phyloP scores from a whole-genome alignment of 306 rosid genomes.

The Citrullus amarus region DNA sequence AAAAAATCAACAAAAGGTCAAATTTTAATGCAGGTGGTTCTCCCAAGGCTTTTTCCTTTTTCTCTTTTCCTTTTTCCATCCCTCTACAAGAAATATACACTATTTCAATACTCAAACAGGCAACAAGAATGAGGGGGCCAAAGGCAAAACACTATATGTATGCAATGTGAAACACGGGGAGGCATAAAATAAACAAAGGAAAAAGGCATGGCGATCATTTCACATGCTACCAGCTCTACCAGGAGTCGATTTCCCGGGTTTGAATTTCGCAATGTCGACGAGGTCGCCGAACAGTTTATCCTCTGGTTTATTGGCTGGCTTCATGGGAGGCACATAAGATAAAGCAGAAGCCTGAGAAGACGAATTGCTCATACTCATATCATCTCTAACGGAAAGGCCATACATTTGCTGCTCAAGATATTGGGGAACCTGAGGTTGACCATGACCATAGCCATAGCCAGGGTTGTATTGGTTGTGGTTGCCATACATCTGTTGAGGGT shows the following conservation, averaged over 20 bases:
- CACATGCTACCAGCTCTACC: slow-evolving; percentile 15
- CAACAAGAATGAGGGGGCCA: slow-evolving; percentile 26
- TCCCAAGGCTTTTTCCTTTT: slow-evolving; percentile 13
- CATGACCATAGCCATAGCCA: slow-evolving; percentile 50
- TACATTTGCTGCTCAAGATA: slow-evolving; percentile 74
- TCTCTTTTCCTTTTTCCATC: slow-evolving; percentile 13
- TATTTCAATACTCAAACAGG: slow-evolving; percentile 38
- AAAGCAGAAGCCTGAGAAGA: slow-evolving; percentile 54
- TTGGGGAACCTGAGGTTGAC: slow-evolving; percentile 57
- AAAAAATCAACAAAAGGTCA: neutral
- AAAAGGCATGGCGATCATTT: neutral
- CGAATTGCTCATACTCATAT: slow-evolving; percentile 32
- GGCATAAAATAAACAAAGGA: neutral
- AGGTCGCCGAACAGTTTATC: slow-evolving; percentile 94
- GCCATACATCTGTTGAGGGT: slow-evolving; percentile 73
- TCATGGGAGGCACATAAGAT: slow-evolving; percentile 49
- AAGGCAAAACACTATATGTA: slow-evolving; percentile 14
- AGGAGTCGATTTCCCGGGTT: slow-evolving; percentile 21
- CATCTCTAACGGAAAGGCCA: slow-evolving; percentile 59
- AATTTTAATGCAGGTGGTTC: slow-evolving; percentile 18
- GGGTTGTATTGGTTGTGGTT: slow-evolving; percentile 53
- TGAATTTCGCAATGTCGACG: slow-evolving; percentile 74
- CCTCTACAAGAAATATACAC: slow-evolving; percentile 50
- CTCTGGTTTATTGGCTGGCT: slow-evolving; percentile 70
- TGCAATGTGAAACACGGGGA: neutral